Evolutionary conservation across 2,329 filamentous ascomycete genomes (phyloP).

Genomic region (Berkeleyomyces rouxiae): DNA sequence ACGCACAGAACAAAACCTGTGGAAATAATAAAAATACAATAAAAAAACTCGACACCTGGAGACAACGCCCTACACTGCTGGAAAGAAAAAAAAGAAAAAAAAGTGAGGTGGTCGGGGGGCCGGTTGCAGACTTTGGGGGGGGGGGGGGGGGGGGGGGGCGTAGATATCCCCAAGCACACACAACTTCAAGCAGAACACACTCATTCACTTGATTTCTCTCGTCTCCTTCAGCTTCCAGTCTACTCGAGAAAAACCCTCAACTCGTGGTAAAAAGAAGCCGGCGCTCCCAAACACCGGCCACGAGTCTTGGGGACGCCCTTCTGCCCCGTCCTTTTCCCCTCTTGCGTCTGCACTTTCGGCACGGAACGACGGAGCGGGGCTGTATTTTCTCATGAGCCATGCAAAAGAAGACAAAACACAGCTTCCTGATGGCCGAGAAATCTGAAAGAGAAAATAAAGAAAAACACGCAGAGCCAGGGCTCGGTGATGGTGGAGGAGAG

Average conservation of each 20-base stretch:
- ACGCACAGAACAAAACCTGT: neutral
- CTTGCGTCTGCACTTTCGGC: no score
- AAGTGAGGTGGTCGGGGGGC: slow-evolving; percentile 12
- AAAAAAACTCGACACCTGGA: neutral
- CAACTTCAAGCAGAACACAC: neutral
- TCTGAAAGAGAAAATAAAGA: neutral
- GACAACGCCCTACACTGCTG: no score
- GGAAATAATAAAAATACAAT: neutral
- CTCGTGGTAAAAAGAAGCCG: no score
- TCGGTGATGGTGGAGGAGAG: neutral
- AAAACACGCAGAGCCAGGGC: neutral
- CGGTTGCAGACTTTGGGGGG: slow-evolving; percentile 4
- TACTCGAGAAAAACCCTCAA: neutral
- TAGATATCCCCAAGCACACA: neutral
- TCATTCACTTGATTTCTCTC: neutral
- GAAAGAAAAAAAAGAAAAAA: neutral
- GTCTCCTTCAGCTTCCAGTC: neutral
- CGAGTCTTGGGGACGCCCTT: no score
- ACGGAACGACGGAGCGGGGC: no score
- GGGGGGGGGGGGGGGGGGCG: slow-evolving; percentile 5
- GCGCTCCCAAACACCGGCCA: no score
- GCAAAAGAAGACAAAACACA: no score
- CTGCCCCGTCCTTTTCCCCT: no score
- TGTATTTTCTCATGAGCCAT: no score
- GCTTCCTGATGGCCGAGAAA: neutral